A percentile compares a stretch with the other conserved stretches of the same genome.
These are phyloP conservation scores for Aureobasidium sp. DNA, from an alignment of 2,329 filamentous ascomycete genomes.

Conservation along the genomic window DNA sequence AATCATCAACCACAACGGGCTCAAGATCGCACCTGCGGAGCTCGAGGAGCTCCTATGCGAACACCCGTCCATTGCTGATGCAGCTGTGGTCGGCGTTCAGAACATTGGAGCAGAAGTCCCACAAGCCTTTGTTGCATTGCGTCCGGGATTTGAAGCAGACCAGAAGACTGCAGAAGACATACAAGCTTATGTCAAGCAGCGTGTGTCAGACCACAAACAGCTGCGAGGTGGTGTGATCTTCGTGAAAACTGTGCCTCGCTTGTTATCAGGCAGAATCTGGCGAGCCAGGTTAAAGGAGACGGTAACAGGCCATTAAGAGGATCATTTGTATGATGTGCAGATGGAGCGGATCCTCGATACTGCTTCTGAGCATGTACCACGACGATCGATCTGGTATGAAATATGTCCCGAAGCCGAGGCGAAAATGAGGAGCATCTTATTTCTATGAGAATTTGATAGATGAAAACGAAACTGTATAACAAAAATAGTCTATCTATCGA, in stretches of 20 bases:
- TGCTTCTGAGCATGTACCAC: too few relatives aligned
- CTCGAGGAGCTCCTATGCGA: conserved; percentile 26
- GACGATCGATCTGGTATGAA: too few relatives aligned
- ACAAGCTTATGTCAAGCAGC: conserved; percentile 29
- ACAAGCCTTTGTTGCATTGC: conserved; percentile 19
- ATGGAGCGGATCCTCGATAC: too few relatives aligned
- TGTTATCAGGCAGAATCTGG: conserved; percentile 54
- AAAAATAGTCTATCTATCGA: too few relatives aligned
- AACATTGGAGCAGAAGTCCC: too few relatives aligned
- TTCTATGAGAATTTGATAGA: too few relatives aligned
- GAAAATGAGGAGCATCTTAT: too few relatives aligned
- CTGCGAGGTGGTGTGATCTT: conserved; percentile 43
- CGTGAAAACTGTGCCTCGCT: conserved; percentile 50
- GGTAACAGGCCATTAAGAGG: not conserved
- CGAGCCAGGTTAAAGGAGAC: conserved; percentile 48
- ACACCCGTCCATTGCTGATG: conserved; percentile 23
- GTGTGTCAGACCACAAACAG: conserved; percentile 36
- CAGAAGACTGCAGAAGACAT: conserved; percentile 30
- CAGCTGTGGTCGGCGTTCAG: conserved; percentile 23
- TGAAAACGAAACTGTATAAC: too few relatives aligned
- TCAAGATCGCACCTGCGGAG: conserved; percentile 29
- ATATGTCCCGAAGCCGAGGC: too few relatives aligned
- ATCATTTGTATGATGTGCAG: too few relatives aligned
- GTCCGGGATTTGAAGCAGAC: conserved; percentile 33
- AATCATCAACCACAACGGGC: conserved; percentile 22